phyloP scores from a whole-genome alignment of 352 stramenopile genomes.

The Phytophthora agathidicida region DNA sequence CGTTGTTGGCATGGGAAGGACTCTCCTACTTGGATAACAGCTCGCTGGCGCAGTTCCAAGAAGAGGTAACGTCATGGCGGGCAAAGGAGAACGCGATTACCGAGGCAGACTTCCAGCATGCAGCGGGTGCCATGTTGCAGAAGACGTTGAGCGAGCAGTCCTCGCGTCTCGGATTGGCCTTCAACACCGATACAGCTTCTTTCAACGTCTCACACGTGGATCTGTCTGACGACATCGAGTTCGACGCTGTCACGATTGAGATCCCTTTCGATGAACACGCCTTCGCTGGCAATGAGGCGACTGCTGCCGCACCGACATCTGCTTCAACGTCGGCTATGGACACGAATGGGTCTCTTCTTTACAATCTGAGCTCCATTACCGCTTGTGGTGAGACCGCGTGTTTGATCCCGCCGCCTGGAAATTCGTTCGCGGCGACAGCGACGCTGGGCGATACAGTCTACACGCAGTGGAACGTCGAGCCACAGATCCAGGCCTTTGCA shows the following conservation, averaged over 20 bases:
- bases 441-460: conserved; percentile 19
- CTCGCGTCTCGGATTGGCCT: conserved; percentile 13
- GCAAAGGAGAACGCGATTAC: neutral
- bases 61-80: conserved; percentile 20
- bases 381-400: conserved; percentile 40
- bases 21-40: conserved; percentile 31
- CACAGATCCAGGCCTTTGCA: conserved; percentile 49
- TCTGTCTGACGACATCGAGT: conserved; percentile 38
- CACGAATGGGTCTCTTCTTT: conserved; percentile 2
- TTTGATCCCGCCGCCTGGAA: conserved; percentile 31
- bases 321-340: conserved; percentile 11
- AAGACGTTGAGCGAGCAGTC: conserved; percentile 29
- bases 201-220: conserved; percentile 37
- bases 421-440: conserved; percentile 14
- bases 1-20: conserved; percentile 35
- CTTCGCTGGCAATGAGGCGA: conserved; percentile 18
- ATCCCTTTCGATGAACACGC: conserved; percentile 37
- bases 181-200: conserved; percentile 21
- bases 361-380: conserved; percentile 19
- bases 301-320: neutral
- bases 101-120: conserved; percentile 16
- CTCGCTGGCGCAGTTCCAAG: conserved; percentile 27
- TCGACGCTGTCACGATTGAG: conserved; percentile 50
- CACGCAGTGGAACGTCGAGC: conserved; percentile 28
- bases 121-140: conserved; percentile 20